Base-by-base conservation (phyloP, 257 asterid species). In the Leptodermis oblonga region DNA sequence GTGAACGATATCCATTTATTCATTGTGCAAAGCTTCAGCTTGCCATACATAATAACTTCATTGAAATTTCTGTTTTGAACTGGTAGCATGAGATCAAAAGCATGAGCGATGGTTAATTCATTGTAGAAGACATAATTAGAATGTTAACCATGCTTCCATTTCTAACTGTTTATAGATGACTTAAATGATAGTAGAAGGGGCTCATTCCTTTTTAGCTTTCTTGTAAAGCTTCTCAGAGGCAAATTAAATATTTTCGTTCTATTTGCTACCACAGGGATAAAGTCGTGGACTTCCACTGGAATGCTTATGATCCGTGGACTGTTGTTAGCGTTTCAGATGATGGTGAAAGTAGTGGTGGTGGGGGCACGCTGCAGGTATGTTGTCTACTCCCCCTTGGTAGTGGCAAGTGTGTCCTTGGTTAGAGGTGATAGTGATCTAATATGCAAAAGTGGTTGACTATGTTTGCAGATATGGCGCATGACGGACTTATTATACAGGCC, bases 211-310 rank as follows among this genome's bases (percentile, higher is more conserved):
- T 46, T 10, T n/a, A 48, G 60, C 31, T 48, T 31, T 26, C 18
- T 14, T 4, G 28, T 34, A 36, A 41, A 62, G 39, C 45, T 48
- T 51, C 17, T 63, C 15, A 3, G 17, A 2, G 39, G 25, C 36
- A 28, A n/a, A 23, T 28, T 10, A 14, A 34, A 5, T 6, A 4
- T 17, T 4, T 11, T 58, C 7, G n/a, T 43, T 42, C 7, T 25
- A 60, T 52, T 46, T 73, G 72, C 42, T 79, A 69, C n/a, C n/a
- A 10, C 82, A 93, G 98, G 85, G 96, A 89, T 71, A 93, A 93
- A 79, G 93, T 93, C 54, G 96, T 93, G 0, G 98, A 93, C 76
- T 93, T 93, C 78, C 98, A 93, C 74, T 90, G 98, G 98, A 88
- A 90, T 74, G 94, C 80, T 7, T 49, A 81, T 72, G 97, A 88